These are phyloP conservation scores for Pseudonitzschia pungens DNA, from an alignment of 108 stramenopile genomes.

Conservation along the genomic window DNA sequence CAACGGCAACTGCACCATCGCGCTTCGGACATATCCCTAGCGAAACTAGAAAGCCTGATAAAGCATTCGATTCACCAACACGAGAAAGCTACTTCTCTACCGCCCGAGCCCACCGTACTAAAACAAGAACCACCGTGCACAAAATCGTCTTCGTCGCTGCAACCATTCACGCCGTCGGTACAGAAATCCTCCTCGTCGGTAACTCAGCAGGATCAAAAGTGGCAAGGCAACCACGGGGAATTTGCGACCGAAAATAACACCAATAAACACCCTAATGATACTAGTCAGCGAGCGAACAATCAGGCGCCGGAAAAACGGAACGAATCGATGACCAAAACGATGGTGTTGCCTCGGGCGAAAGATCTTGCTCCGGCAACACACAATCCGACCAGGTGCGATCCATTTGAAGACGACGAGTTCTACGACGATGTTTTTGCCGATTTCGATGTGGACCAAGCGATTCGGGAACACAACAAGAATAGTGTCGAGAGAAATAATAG, in stretches of 20 bases:
- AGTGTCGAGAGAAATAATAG: not conserved
- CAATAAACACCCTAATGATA: no score
- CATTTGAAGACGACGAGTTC: constrained; percentile 21
- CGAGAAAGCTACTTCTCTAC: constrained; percentile 8
- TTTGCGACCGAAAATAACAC: no score
- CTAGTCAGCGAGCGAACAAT: no score
- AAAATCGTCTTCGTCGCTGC: not conserved
- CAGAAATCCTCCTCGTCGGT: not conserved
- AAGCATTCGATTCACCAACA: not conserved
- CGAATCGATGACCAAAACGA: not conserved
- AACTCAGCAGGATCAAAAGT: constrained; percentile 12
- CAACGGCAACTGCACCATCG: constrained; percentile 2
- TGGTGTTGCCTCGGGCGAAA: not conserved
- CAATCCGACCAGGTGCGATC: not conserved
- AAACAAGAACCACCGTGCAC: not conserved
- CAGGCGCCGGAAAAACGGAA: not conserved
- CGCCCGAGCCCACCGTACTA: not conserved
- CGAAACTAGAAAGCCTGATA: constrained; percentile 5
- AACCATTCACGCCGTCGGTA: not conserved
- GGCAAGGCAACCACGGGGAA: not conserved
- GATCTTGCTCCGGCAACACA: not conserved
- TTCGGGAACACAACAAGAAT: constrained; percentile 25
- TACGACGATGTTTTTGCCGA: constrained; percentile 45
- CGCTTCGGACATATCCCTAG: constrained; percentile 1
- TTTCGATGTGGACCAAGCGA: constrained; percentile 50